phyloP scores from a whole-genome alignment of 2,329 filamentous ascomycete genomes.

The Colletotrichum musae region DNA sequence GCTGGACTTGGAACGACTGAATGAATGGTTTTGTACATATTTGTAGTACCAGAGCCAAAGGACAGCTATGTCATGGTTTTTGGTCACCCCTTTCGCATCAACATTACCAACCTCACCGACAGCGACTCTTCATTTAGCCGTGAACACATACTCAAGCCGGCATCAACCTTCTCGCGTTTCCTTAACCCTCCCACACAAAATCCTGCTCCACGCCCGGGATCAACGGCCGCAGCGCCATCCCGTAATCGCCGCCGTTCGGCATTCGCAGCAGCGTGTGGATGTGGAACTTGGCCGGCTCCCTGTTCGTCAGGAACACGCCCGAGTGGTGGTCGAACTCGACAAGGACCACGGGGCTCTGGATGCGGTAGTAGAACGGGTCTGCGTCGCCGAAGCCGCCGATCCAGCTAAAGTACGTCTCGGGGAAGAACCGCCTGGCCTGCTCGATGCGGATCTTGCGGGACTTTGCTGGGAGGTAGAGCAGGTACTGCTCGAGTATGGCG shows the following conservation, averaged over 20 bases:
- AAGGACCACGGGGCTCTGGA: conserved; percentile 82
- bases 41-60: no score
- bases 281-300: conserved; percentile 82
- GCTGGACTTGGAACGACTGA: no score
- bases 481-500: conserved; percentile 73
- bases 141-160: neutral
- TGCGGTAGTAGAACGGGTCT: conserved; percentile 83
- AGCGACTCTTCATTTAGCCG: neutral
- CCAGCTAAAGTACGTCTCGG: conserved; percentile 86
- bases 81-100: no score
- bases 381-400: conserved; percentile 78
- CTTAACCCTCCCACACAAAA: conserved; percentile 58
- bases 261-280: conserved; percentile 81
- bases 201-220: conserved; percentile 55
- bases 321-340: conserved; percentile 87
- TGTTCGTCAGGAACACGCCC: conserved; percentile 82
- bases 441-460: conserved; percentile 69
- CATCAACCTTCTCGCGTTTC: neutral
- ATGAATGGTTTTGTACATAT: no score
- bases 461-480: conserved; percentile 75
- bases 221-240: conserved; percentile 63
- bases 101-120: neutral
- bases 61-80: no score
- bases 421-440: conserved; percentile 68
- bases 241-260: conserved; percentile 85